Evolutionary conservation across 345 rosid species (phyloP), one percentile per base, ranked within the genome.

Genomic region (Eucalyptus brandiana): DNA sequence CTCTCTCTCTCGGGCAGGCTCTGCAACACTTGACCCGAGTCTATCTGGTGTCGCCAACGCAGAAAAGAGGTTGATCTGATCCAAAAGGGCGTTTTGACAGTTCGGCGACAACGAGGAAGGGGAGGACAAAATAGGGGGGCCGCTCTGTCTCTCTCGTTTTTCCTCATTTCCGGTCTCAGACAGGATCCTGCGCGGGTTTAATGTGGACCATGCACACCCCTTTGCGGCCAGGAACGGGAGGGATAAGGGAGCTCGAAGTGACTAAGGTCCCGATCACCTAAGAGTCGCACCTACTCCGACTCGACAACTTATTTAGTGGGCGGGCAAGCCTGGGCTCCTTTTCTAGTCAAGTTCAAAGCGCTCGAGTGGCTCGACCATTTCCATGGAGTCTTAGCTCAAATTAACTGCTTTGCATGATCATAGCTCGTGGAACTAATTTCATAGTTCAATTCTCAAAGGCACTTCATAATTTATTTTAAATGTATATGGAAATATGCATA

Each of bases 361-460:
- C 7, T 69, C 14, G 2, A 34, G 80, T 69, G 11, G 1, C 76
- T n/a, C 12, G 2, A n/a, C 2, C 40, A 30, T 16, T 15, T 16
- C 3, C 40, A n/a, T 16, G 11, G 6, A n/a, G 21, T 65, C 6
- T 56, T 15, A n/a, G 23, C 40, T 65, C 8, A 1, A 69, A 34
- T 69, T 5, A 69, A 34, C 1, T 69, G 0, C 23, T 8, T 67
- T 65, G 30, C 21, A 65, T 65, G 0, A n/a, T 0, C 5, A 53
- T 1, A 2, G 1, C 37, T 65, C 1, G 6, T 32, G 18, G 5
- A 62, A 37, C 2, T 67, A 16, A 8, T n/a, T 67, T 34, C 44
- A 18, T 2, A 2, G 2, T 67, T 67, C 5, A 0, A 32, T 16
- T 1, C 40, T 32, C 6, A 16, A 7, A 62, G 5, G 1, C 72